Evolutionary conservation across 352 stramenopile genomes (phyloP).

Genomic region (Phytopythium aichiense): DNA sequence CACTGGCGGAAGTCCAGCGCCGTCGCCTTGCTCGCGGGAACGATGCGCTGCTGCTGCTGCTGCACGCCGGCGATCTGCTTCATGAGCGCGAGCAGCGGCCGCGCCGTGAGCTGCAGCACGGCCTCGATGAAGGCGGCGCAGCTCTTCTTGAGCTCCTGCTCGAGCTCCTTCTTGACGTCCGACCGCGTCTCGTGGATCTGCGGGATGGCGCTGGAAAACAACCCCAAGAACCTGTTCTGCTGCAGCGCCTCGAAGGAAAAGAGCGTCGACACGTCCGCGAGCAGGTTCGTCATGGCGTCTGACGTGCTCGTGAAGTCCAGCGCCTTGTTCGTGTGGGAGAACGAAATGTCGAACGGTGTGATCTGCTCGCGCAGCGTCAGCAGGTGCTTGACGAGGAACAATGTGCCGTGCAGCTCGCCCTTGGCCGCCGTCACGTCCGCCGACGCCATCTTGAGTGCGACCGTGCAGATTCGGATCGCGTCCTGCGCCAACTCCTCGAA

Average conservation of each 20-base stretch:
- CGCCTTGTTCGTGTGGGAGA: constrained; percentile 62
- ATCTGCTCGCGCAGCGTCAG: constrained; percentile 83
- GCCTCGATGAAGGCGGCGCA: constrained; percentile 78
- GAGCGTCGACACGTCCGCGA: constrained; percentile 58
- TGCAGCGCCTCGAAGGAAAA: constrained; percentile 54
- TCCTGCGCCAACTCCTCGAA: constrained; percentile 84
- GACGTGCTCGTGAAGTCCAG: constrained; percentile 74
- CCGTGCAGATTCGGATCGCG: constrained; percentile 75
- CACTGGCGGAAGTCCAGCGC: constrained; percentile 40
- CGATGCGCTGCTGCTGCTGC: constrained; percentile 22
- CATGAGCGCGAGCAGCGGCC: constrained; percentile 52
- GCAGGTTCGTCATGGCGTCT: constrained; percentile 68
- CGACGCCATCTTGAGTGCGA: constrained; percentile 71
- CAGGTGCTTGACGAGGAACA: constrained; percentile 82
- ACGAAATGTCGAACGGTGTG: constrained; percentile 82
- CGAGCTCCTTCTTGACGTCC: constrained; percentile 76
- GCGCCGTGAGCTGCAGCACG: constrained; percentile 54
- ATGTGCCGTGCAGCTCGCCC: constrained; percentile 49
- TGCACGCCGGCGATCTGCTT: constrained; percentile 59
- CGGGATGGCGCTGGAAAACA: constrained; percentile 68
- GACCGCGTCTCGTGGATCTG: constrained; percentile 77
- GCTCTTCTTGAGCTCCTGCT: constrained; percentile 77
- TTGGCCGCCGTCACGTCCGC: constrained; percentile 53
- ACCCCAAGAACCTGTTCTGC: constrained; percentile 49
- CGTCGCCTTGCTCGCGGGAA: constrained; percentile 11